Evolutionary conservation across 441 rosid species (phyloP).

Genomic region (Theobroma grandiflorum): DNA sequence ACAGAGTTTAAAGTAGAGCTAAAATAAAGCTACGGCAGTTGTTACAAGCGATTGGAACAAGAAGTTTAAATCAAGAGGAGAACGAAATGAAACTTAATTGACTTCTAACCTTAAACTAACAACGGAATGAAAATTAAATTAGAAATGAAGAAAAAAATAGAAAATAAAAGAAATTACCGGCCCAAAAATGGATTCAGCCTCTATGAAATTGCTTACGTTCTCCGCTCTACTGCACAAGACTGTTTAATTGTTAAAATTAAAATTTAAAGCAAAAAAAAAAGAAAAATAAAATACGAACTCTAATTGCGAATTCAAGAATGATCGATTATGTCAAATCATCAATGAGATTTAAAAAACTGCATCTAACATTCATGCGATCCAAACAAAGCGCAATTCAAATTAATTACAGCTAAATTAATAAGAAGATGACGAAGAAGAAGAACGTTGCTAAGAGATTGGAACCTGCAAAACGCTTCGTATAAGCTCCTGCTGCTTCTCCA

Average conservation of each 20-base stretch:
- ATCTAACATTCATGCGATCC: neutral
- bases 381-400: neutral
- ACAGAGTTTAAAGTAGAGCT: neutral
- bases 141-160: neutral
- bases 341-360: neutral
- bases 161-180: slow-evolving; percentile 50
- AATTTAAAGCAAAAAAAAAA: slow-evolving; percentile 7
- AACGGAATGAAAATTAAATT: neutral
- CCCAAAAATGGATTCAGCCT: slow-evolving; percentile 82
- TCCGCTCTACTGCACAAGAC: slow-evolving; percentile 89
- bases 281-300: neutral
- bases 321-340: neutral
- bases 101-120: neutral
- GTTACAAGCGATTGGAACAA: neutral
- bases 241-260: slow-evolving; percentile 37
- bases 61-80: neutral
- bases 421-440: neutral
- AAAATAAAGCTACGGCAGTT: neutral
- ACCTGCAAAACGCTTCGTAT: slow-evolving; percentile 79
- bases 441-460: neutral
- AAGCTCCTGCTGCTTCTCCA: slow-evolving; percentile 91
- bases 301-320: neutral
- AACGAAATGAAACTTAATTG: neutral
- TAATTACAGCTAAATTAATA: neutral
- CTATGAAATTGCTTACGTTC: slow-evolving; percentile 86